Evolutionary conservation across 768 basidiomycete species (phyloP), one percentile per base, ranked within the genome.

Genomic region (Rhodocollybia butyracea): DNA sequence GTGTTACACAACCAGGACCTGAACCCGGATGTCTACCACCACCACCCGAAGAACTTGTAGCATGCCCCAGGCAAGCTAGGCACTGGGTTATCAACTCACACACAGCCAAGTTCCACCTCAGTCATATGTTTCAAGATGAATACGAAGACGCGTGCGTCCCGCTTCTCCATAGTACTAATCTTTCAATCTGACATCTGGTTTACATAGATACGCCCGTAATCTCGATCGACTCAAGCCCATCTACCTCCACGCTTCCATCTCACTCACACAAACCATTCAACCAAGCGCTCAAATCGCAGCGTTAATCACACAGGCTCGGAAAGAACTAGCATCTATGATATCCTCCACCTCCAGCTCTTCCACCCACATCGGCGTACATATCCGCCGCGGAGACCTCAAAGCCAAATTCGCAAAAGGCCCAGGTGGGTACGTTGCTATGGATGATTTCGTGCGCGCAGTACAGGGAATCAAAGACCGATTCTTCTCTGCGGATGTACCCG

Each of bases 21-120:
- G 79, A 89, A 63, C 84, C 82, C 19, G 82, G 77, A 7, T 89
- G 88, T 58, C 68, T 64, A 55, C 69, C 81, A 3, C 86, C 88
- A 40, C 84, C 83, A 15, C 77, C 85, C 7, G 73, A 86, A 68
- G 88, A 88, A 64, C 71, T 84, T 24, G 86, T 87, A 22, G 83
- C 87, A n/a, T 89, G 88, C 63, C 88, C 88, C 19, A 73, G 87
- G 50, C 73, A 76, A 22, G 83, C 21, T 7, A 86, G 85, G 64
- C 86, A 88, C 63, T 88, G 85, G 86, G 84, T 88, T 31, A 62
- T 89, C 40, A 86, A 77, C 60, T 83, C 85, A 3, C 76, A 78
- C 40, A 88, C 86, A 7, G 82, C 85, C 4, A 82, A 78, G 58
- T 87, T 76, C 60, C 87, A 89, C 62, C 73, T 89, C 27, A 78